Percentiles rank a stretch among this genome's conserved stretches.
These are phyloP conservation scores for Agarophyton chilense DNA, from an alignment of 23 red algal genomes.

Conservation along the genomic window DNA sequence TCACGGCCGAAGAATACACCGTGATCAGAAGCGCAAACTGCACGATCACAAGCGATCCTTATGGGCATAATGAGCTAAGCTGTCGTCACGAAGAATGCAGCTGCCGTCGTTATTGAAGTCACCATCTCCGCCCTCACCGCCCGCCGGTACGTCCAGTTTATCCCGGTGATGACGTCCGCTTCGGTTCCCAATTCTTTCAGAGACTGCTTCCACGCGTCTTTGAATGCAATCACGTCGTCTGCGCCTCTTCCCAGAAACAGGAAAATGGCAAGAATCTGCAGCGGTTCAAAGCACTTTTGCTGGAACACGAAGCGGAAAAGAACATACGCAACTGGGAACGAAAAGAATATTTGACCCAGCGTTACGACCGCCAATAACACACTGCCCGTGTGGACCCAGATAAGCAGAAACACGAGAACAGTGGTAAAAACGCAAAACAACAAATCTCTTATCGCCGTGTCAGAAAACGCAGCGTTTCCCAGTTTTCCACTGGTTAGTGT, in stretches of 20 bases:
- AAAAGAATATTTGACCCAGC: conserved; percentile 74
- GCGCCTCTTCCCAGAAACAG: conserved; percentile 73
- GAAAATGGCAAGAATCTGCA: conserved; percentile 77
- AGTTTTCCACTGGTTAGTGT: neutral
- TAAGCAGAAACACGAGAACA: conserved; percentile 58
- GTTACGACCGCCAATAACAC: conserved; percentile 41
- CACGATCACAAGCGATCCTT: conserved; percentile 43
- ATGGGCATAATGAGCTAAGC: conserved; percentile 78
- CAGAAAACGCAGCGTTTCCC: conserved; percentile 12
- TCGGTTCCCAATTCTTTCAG: conserved; percentile 31
- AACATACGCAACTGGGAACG: conserved; percentile 70
- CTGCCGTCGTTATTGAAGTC: conserved; percentile 74
- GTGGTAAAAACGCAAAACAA: conserved; percentile 56
- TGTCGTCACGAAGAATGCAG: conserved; percentile 81
- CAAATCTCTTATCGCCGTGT: conserved; percentile 22
- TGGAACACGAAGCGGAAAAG: conserved; percentile 69
- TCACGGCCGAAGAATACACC: conserved; percentile 63
- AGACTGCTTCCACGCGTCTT: conserved; percentile 77
- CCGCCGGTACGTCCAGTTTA: conserved; percentile 62
- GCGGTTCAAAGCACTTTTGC: conserved; percentile 57
- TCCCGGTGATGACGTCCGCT: conserved; percentile 20
- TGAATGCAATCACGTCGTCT: conserved; percentile 82
- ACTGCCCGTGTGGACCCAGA: conserved; percentile 66
- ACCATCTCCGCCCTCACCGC: conserved; percentile 68
- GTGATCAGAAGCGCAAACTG: conserved; percentile 71